These are phyloP conservation scores for Begonia loranthoides DNA, from an alignment of 306 rosid species.

Conservation along the genomic window DNA sequence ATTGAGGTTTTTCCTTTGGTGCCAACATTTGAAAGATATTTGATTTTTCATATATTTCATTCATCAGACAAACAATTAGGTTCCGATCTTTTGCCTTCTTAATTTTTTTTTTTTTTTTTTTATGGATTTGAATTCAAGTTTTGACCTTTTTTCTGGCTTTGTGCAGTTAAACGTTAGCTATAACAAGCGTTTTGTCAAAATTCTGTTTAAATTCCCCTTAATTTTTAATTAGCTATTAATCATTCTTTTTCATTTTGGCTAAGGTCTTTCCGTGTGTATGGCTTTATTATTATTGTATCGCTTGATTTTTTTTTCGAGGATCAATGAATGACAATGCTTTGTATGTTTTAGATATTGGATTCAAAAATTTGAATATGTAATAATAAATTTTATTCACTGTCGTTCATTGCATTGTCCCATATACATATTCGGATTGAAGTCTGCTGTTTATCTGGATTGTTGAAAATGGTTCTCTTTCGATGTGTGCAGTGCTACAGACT, in stretches of 20 bases:
- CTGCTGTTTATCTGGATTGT: neutral
- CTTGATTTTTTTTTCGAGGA: neutral
- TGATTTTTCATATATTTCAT: too few species aligned
- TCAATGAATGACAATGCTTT: neutral
- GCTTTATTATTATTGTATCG: neutral
- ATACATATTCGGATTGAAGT: too few species aligned
- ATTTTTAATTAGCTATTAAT: too few species aligned
- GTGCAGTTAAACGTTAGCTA: too few species aligned
- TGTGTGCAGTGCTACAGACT: slow-evolving; percentile 60
- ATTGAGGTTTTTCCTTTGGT: neutral
- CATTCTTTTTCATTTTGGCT: too few species aligned
- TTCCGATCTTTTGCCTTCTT: neutral
- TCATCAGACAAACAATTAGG: too few species aligned
- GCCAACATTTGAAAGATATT: neutral
- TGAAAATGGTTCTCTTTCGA: slow-evolving; percentile 10
- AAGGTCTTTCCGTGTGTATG: too few species aligned
- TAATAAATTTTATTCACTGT: neutral
- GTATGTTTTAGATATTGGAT: neutral
- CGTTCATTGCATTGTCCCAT: too few species aligned
- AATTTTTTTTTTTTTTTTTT: neutral
- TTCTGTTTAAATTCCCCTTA: too few species aligned
- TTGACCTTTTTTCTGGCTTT: too few species aligned
- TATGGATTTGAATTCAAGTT: neutral
- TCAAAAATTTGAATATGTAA: neutral
- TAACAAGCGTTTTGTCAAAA: too few species aligned